These are phyloP conservation scores for Sporothrix pallida DNA, from an alignment of 2,329 filamentous ascomycete genomes.

Conservation along the genomic window DNA sequence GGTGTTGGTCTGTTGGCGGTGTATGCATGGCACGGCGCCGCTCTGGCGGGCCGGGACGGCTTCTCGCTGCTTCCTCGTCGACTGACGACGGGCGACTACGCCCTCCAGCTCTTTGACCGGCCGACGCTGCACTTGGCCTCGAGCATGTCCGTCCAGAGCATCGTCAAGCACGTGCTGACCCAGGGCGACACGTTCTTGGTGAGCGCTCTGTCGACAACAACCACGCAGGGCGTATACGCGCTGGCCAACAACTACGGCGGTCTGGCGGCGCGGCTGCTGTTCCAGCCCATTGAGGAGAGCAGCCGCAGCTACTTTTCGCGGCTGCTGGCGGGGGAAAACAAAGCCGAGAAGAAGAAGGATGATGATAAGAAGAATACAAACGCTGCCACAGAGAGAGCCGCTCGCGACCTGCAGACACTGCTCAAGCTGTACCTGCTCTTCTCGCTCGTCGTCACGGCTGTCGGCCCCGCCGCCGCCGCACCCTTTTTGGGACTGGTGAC, in stretches of 20 bases:
- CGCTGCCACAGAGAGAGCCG: conserved; percentile 44
- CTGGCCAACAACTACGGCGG: conserved; percentile 95
- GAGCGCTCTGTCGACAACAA: conserved; percentile 73
- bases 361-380: background rate
- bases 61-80: conserved; percentile 71
- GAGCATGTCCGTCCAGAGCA: conserved; percentile 86
- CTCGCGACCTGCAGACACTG: conserved; percentile 65
- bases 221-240: conserved; percentile 88
- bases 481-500: conserved; percentile 76
- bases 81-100: conserved; percentile 50
- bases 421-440: conserved; percentile 77
- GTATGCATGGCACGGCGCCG: conserved; percentile 68
- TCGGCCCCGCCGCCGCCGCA: conserved; percentile 79
- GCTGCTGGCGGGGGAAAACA: conserved; percentile 59
- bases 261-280: conserved; percentile 82
- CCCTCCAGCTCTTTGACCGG: conserved; percentile 67
- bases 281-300: conserved; percentile 95
- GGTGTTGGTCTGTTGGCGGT: conserved; percentile 70
- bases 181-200: conserved; percentile 94
- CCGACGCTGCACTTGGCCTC: conserved; percentile 73
- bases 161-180: conserved; percentile 91
- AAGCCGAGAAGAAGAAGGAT: background rate
- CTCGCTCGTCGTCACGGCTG: conserved; percentile 67
- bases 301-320: conserved; percentile 88
- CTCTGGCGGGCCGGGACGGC: conserved; percentile 59